Percentiles rank a stretch among this genome's conserved stretches.
Conservation (phyloP, 1,284 basidiomycete genomes). For the Moesziomyces parantarcticus region DNA sequence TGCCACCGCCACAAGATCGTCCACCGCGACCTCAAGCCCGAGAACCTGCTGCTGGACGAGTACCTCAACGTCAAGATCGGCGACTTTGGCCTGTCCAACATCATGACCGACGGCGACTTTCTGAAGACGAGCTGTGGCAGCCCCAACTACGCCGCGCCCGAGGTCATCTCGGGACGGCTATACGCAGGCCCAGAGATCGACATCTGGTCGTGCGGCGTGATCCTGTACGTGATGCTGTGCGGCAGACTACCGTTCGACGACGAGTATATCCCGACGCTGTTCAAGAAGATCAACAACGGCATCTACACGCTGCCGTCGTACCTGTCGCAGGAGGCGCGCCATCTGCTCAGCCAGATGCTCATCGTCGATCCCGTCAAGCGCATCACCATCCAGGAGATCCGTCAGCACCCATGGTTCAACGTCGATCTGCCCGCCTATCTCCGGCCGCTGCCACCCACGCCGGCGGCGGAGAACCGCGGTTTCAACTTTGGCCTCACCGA, state of each 20-base stretch:
- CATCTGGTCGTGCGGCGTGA: constrained; percentile 67
- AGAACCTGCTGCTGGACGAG: constrained; percentile 66
- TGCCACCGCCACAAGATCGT: constrained; percentile 67
- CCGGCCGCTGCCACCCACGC: constrained; percentile 81
- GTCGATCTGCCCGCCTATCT: constrained; percentile 63
- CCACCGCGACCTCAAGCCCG: constrained; percentile 65
- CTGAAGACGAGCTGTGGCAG: constrained; percentile 67
- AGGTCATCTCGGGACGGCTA: constrained; percentile 65
- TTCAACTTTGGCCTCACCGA: constrained; percentile 70
- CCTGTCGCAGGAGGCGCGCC: constrained; percentile 62
- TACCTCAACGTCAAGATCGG: constrained; percentile 67
- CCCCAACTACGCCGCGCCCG: constrained; percentile 67
- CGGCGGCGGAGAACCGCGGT: constrained; percentile 70
- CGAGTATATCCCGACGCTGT: constrained; percentile 67
- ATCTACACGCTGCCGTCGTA: constrained; percentile 65
- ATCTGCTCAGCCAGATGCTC: constrained; percentile 65
- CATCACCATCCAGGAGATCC: constrained; percentile 65
- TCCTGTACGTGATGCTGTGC: constrained; percentile 67
- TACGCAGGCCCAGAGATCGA: constrained; percentile 67
- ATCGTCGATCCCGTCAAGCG: constrained; percentile 67
- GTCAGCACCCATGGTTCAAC: constrained; percentile 66
- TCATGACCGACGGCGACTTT: constrained; percentile 67
- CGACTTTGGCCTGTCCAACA: constrained; percentile 67
- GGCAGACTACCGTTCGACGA: constrained; percentile 67
- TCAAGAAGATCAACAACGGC: constrained; percentile 67